These are phyloP conservation scores for Fusarium nodosum DNA, from an alignment of 2,329 filamentous ascomycete genomes.

Conservation along the genomic window DNA sequence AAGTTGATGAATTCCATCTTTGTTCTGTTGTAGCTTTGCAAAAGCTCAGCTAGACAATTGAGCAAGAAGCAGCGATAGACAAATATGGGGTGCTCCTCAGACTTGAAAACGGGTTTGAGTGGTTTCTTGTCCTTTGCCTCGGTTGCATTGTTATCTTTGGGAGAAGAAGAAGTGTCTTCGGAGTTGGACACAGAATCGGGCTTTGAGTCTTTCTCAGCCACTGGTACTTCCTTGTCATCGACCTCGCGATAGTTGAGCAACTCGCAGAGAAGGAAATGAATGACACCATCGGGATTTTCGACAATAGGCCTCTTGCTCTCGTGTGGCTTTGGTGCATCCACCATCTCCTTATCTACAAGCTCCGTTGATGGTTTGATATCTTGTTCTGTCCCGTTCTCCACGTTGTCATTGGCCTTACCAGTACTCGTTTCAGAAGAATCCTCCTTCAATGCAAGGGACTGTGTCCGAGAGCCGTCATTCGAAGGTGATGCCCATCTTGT, in stretches of 20 bases:
- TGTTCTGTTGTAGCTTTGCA: slow-evolving; percentile 91
- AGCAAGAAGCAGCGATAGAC: slow-evolving; percentile 96
- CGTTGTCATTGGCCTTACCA: slow-evolving; percentile 29
- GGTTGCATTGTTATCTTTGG: slow-evolving; percentile 47
- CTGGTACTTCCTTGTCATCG: slow-evolving; percentile 79
- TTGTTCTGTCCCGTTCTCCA: slow-evolving; percentile 45
- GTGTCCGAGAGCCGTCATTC: slow-evolving; percentile 53
- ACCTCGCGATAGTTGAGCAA: slow-evolving; percentile 92
- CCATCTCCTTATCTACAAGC: slow-evolving; percentile 69
- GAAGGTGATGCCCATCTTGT: slow-evolving; percentile 67
- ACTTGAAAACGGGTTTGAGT: slow-evolving; percentile 83
- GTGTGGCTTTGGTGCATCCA: slow-evolving; percentile 73
- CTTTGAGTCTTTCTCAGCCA: slow-evolving; percentile 60
- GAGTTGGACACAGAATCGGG: slow-evolving; percentile 51
- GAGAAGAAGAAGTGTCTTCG: slow-evolving; percentile 50
- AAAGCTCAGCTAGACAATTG: slow-evolving; percentile 89
- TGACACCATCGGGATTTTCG: slow-evolving; percentile 93
- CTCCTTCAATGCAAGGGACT: slow-evolving; percentile 61
- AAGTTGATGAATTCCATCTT: slow-evolving; percentile 99
- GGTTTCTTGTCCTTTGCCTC: slow-evolving; percentile 72
- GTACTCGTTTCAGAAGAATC: slow-evolving; percentile 39
- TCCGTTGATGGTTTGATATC: slow-evolving; percentile 74
- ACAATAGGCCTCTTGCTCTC: slow-evolving; percentile 87
- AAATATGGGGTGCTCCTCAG: slow-evolving; percentile 94
- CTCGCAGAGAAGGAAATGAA: slow-evolving; percentile 94